Base-by-base conservation (phyloP, 306 rosid species). In the Malus orientalis region DNA sequence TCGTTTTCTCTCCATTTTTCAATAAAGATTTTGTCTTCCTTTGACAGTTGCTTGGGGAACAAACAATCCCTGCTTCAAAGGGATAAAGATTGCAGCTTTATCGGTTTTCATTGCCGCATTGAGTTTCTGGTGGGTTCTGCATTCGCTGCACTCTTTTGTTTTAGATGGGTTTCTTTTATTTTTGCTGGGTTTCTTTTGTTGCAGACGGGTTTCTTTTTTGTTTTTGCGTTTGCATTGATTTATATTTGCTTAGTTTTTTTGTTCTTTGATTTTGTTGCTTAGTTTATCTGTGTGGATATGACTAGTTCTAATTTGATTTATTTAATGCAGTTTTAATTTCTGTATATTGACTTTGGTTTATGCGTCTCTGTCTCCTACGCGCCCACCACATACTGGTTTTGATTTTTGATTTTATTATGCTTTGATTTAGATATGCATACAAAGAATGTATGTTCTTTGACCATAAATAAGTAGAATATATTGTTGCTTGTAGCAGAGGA, bases 91-190 rank as follows among this genome's bases (percentile, higher is more conserved):
- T 59, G 30, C 45, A 14, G 38, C 70, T 60, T 59, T 60, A 2
- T 42, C 27, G 29, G 19, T 25, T 10, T 62, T 45, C 11, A 29
- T 74, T 74, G 61, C 77, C 66, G 54, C 78, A 82, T 62, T 73
- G 49, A 76, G 22, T 81, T 74, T 84, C 84, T 84, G 88, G 91
- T 87, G 76, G 77, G 85, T 84, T 36, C 29, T 74, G 25, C 76
- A 57, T 76, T 70, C 53, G 49, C 79, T 81, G 27, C 47, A 9
- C 57, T 72, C 49, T 58, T 23, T 55, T 22, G 57, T 29, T 13
- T 38, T 45, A 19, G 1, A 67, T 38, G 71, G 68, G 22, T 76
- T 9, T 22, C 67, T 6, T 8, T 71, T 53, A 3, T 53, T 53
- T 4, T 33, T 3, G 51, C 4, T 12, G 51, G 30, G 36, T 32